These are phyloP conservation scores for Rubia occidens DNA, from an alignment of 305 asterid genomes.

Conservation along the genomic window DNA sequence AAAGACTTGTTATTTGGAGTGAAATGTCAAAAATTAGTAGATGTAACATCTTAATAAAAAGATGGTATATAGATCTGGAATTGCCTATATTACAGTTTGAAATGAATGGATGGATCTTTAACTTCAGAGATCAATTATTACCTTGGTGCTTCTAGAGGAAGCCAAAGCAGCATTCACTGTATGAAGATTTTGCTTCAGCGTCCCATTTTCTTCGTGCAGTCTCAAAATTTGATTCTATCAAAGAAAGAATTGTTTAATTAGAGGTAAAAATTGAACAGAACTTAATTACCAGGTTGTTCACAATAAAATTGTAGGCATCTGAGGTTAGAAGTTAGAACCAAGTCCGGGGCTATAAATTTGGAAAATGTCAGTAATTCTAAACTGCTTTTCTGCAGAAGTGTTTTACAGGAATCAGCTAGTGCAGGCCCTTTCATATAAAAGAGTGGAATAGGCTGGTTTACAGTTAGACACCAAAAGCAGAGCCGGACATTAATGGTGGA, in stretches of 20 bases:
- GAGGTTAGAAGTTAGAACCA: too few species aligned
- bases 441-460: not conserved
- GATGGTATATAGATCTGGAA: not conserved
- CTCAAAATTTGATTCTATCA: slow-evolving; percentile 63
- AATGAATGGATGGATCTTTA: not conserved
- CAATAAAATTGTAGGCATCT: not conserved
- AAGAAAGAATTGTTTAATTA: slow-evolving; percentile 1
- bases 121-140: slow-evolving; percentile 22
- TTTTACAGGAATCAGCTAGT: not conserved
- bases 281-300: not conserved
- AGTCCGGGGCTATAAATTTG: not conserved
- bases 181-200: slow-evolving; percentile 62
- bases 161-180: slow-evolving; percentile 45
- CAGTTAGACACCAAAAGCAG: not conserved
- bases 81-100: not conserved
- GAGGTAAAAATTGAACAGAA: not conserved
- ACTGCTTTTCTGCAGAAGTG: not conserved
- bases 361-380: too few species aligned
- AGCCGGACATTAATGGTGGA: not conserved
- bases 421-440: not conserved
- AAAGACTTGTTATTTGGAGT: not conserved
- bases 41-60: not conserved
- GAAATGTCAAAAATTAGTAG: not conserved
- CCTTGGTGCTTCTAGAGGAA: slow-evolving; percentile 61
- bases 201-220: slow-evolving; percentile 69